These are phyloP conservation scores for Clohesyomyces aquaticus DNA, from an alignment of 495 filamentous ascomycete species.

Conservation along the genomic window DNA sequence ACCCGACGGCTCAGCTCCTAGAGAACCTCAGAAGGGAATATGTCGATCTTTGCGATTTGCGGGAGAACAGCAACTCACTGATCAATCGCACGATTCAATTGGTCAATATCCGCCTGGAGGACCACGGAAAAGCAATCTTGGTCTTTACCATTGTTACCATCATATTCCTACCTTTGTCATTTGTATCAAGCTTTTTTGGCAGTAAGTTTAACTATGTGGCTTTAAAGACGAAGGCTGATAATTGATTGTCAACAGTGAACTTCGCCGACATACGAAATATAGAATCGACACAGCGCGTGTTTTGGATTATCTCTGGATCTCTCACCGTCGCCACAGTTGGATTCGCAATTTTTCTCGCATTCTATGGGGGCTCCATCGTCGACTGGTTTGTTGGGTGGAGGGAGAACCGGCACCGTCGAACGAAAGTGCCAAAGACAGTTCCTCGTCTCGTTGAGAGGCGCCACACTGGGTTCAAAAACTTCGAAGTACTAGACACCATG, in stretches of 20 bases:
- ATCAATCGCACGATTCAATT: constrained; percentile 50
- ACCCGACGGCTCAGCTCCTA: constrained; percentile 45
- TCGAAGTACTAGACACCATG: constrained; percentile 33
- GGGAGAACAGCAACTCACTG: constrained; percentile 48
- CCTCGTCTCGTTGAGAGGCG: background rate
- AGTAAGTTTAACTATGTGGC: constrained; percentile 19
- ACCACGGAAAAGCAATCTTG: constrained; percentile 50
- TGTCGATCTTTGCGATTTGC: constrained; percentile 45
- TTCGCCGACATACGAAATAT: constrained; percentile 49
- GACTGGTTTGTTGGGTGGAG: constrained; percentile 43
- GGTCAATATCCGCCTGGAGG: constrained; percentile 51
- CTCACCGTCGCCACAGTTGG: constrained; percentile 45
- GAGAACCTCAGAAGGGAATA: constrained; percentile 47
- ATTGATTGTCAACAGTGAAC: no score
- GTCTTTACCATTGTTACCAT: constrained; percentile 52
- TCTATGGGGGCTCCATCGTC: constrained; percentile 45
- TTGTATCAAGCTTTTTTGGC: constrained; percentile 49
- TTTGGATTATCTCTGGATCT: constrained; percentile 47
- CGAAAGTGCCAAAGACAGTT: background rate
- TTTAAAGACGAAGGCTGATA: no score
- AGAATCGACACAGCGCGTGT: constrained; percentile 45
- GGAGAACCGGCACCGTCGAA: constrained; percentile 29
- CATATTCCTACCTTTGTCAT: constrained; percentile 49
- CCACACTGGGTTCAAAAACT: constrained; percentile 21
- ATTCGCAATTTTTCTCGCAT: constrained; percentile 45